These are phyloP conservation scores for Leccinellum rugosiceps DNA, from an alignment of 768 basidiomycete species.

Conservation along the genomic window DNA sequence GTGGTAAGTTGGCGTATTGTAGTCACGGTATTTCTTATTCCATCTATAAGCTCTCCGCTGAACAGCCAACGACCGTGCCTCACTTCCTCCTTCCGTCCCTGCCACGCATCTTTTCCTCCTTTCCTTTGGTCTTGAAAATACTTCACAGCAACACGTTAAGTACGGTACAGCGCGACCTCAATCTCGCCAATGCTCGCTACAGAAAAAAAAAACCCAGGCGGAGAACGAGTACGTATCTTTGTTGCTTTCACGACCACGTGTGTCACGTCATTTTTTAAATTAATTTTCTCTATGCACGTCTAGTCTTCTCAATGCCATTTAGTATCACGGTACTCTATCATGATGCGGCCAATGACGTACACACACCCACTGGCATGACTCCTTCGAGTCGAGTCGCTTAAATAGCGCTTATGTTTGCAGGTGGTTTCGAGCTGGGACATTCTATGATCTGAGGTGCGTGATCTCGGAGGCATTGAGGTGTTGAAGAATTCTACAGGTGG, in stretches of 20 bases:
- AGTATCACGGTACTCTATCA: too few relatives aligned
- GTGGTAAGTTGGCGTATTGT: slow-evolving; percentile 25
- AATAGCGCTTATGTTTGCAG: too few relatives aligned
- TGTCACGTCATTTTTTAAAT: background rate
- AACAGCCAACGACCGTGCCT: background rate
- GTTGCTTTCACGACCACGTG: background rate
- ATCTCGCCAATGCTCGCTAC: slow-evolving; percentile 25
- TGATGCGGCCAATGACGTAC: too few relatives aligned
- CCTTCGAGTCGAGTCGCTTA: too few relatives aligned
- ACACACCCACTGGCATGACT: too few relatives aligned
- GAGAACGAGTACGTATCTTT: slow-evolving; percentile 31
- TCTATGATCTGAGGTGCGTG: too few relatives aligned
- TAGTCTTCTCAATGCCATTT: slow-evolving; percentile 32
- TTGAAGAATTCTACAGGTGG: too few relatives aligned
- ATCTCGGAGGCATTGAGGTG: too few relatives aligned
- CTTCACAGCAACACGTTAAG: slow-evolving; percentile 19
- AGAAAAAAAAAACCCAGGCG: slow-evolving; percentile 28
- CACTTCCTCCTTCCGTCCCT: background rate
- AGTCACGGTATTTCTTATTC: too few relatives aligned
- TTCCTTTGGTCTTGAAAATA: background rate
- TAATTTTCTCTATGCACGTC: background rate
- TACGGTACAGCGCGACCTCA: slow-evolving; percentile 27
- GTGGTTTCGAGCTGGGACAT: too few relatives aligned
- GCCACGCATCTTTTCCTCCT: background rate
- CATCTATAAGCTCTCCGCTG: background rate